Percentiles rank a stretch among this genome's conserved stretches.
phyloP scores from a whole-genome alignment of 176 grass and related monocot genomes.

The Ensete glaucum region DNA sequence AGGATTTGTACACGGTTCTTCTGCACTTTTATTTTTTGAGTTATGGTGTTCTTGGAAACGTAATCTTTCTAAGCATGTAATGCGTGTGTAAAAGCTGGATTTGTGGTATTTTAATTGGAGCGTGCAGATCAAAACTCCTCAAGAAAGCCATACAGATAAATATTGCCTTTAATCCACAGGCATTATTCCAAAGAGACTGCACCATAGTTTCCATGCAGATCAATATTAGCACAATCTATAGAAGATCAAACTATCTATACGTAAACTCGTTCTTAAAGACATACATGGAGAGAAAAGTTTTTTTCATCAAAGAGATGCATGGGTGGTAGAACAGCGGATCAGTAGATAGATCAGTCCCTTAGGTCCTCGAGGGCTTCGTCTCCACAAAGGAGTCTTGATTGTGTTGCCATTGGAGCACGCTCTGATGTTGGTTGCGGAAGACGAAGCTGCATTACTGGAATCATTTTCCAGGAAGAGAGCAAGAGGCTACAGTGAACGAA shows the following conservation, averaged over 20 bases:
- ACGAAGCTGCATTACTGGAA: neutral
- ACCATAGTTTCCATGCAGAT: neutral
- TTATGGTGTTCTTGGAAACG: too few species aligned
- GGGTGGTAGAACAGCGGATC: too few species aligned
- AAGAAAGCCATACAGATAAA: neutral
- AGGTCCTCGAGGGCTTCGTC: neutral
- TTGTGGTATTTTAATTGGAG: too few species aligned
- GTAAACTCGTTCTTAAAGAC: neutral
- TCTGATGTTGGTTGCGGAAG: neutral
- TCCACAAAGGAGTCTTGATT: neutral
- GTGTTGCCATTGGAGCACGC: neutral
- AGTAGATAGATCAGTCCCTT: neutral
- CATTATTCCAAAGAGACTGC: conserved; percentile 8
- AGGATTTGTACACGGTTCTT: too few species aligned
- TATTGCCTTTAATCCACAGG: conserved; percentile 1
- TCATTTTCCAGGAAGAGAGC: neutral
- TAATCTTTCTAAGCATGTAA: too few species aligned
- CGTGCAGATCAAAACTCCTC: too few species aligned
- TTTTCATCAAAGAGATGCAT: too few species aligned
- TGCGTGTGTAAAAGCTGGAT: too few species aligned
- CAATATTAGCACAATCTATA: neutral
- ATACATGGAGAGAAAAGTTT: neutral
- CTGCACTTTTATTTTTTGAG: too few species aligned
- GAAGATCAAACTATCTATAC: neutral
- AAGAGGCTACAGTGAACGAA: neutral